These are phyloP conservation scores for Pichia membranifaciens DNA, from an alignment of 805 yeast species.

Conservation along the genomic window DNA sequence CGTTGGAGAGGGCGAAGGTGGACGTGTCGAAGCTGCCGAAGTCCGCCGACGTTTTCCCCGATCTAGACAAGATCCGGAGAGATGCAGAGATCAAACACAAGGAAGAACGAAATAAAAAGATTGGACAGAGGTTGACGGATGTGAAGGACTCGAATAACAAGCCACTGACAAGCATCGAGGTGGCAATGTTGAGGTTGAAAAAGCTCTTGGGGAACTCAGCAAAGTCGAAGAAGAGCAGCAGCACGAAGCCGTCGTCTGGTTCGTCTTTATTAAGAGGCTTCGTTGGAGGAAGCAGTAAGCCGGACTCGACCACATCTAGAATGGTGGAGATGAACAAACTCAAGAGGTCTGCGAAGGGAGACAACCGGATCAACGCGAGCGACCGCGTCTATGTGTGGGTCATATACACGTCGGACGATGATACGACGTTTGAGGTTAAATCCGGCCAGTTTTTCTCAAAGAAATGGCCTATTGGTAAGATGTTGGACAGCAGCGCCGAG, in stretches of 20 bases:
- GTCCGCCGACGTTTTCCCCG: conserved; percentile 47
- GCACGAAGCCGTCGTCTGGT: background rate
- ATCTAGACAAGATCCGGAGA: conserved; percentile 37
- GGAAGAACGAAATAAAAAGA: conserved; percentile 7
- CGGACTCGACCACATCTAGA: conserved; percentile 8
- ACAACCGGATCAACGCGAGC: conserved; percentile 33
- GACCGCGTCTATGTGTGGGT: conserved; percentile 50
- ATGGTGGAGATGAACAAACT: conserved; percentile 35
- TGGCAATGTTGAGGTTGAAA: conserved; percentile 16
- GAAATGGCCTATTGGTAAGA: conserved; percentile 55
- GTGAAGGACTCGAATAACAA: conserved; percentile 4
- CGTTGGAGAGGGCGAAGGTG: conserved; percentile 8
- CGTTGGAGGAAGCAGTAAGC: background rate
- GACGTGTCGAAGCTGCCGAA: conserved; percentile 28
- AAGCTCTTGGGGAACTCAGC: conserved; percentile 6
- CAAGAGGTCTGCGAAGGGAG: conserved; percentile 48
- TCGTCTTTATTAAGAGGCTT: conserved; percentile 5
- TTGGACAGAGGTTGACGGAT: conserved; percentile 12
- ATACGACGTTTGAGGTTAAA: conserved; percentile 3
- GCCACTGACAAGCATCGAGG: conserved; percentile 11
- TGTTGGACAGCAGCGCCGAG: conserved; percentile 48
- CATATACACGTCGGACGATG: conserved; percentile 33
- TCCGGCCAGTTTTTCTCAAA: conserved; percentile 42
- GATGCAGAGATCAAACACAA: conserved; percentile 28
- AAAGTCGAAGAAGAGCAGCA: background rate